These are phyloP conservation scores for Streptanthus diversifolius DNA, from an alignment of 345 rosid species.

Conservation along the genomic window DNA sequence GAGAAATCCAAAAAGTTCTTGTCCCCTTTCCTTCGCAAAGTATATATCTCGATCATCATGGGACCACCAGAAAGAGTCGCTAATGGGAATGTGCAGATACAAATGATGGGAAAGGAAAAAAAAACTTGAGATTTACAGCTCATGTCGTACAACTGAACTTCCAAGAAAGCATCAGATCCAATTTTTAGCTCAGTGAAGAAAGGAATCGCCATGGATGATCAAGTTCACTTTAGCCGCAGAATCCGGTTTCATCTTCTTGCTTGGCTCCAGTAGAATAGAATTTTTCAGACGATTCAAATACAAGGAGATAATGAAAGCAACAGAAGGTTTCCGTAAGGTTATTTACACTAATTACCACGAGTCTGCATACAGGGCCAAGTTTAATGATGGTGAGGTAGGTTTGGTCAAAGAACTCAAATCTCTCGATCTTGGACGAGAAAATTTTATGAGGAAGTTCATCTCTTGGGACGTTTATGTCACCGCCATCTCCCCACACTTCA, in stretches of 20 bases:
- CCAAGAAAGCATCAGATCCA: conserved; percentile 42
- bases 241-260: conserved; percentile 51
- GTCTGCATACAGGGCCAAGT: conserved; percentile 70
- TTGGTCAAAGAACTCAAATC: conserved; percentile 69
- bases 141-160: conserved; percentile 28
- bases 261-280: conserved; percentile 65
- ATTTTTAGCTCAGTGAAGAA: conserved; percentile 5
- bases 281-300: conserved; percentile 54
- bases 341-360: conserved; percentile 57
- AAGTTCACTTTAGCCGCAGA: conserved; percentile 54
- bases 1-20: too few relatives aligned
- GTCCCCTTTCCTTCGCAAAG: too few relatives aligned
- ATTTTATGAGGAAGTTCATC: conserved; percentile 68
- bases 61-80: too few relatives aligned
- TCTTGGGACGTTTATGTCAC: conserved; percentile 77
- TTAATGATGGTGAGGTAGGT: conserved; percentile 58
- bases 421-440: conserved; percentile 46
- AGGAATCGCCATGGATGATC: conserved; percentile 30
- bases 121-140: conserved; percentile 28
- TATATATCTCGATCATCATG: too few relatives aligned
- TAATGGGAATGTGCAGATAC: too few relatives aligned
- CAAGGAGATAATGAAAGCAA: conserved; percentile 72
- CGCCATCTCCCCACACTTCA: conserved; percentile 85
- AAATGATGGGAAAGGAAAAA: too few relatives aligned
- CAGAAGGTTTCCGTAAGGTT: conserved; percentile 63